These are phyloP conservation scores for Sisymbrium altissimum DNA, from an alignment of 345 rosid genomes.

Conservation along the genomic window DNA sequence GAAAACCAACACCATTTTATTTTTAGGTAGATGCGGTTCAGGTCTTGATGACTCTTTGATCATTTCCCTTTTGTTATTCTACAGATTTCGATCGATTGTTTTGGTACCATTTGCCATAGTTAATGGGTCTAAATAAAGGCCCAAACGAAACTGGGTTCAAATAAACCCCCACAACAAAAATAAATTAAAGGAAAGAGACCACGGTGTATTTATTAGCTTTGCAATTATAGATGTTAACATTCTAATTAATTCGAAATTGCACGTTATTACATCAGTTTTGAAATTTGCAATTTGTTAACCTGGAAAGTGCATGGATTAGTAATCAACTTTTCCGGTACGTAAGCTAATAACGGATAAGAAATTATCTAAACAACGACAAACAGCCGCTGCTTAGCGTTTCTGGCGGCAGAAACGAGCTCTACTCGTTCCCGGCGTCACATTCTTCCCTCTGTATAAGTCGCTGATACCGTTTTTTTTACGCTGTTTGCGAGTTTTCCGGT, in stretches of 20 bases:
- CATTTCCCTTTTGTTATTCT: neutral
- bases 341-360: constrained; percentile 43
- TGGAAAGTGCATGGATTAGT: neutral
- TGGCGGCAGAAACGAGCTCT: constrained; percentile 45
- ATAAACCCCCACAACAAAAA: neutral
- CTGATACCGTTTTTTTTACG: neutral
- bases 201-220: neutral
- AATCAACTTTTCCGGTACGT: constrained; percentile 57
- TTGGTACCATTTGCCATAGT: neutral
- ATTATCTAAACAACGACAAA: constrained; percentile 48
- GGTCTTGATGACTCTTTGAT: neutral
- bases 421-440: constrained; percentile 44
- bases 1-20: neutral
- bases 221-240: neutral
- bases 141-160: too few species aligned
- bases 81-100: neutral
- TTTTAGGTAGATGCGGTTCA: neutral
- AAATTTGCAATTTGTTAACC: neutral
- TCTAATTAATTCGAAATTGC: neutral
- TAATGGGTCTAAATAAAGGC: neutral
- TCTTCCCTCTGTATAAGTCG: constrained; percentile 48
- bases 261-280: neutral
- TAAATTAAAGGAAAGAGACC: neutral
- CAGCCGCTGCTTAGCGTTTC: constrained; percentile 42
- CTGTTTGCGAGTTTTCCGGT: neutral